A percentile compares a stretch with the other conserved stretches of the same genome.
Evolutionary conservation across 1,139 yeast species (phyloP).

Genomic region (Blastobotrys persicus): DNA sequence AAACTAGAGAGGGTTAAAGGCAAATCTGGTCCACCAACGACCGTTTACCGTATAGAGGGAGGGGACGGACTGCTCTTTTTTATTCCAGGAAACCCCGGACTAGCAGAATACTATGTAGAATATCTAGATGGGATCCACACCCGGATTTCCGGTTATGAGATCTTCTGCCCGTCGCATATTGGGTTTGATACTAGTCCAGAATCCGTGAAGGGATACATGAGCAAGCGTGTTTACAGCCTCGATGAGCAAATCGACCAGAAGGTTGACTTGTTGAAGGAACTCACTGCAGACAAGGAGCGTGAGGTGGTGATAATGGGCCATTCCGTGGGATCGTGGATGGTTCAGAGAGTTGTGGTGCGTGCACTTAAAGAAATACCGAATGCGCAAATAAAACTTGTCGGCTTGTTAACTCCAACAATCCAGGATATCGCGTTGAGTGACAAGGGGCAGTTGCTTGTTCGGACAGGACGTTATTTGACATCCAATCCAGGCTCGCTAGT

Average conservation of each 20-base stretch:
- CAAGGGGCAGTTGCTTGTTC: slow-evolving; percentile 46
- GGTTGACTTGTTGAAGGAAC: slow-evolving; percentile 19
- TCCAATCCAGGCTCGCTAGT: slow-evolving; percentile 16
- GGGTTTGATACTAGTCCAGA: slow-evolving; percentile 41
- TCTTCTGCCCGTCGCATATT: slow-evolving; percentile 55
- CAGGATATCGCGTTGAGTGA: slow-evolving; percentile 52
- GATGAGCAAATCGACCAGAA: slow-evolving; percentile 50
- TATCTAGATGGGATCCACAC: slow-evolving; percentile 48
- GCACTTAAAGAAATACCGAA: slow-evolving; percentile 23
- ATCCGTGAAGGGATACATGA: slow-evolving; percentile 25
- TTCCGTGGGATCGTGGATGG: slow-evolving; percentile 59
- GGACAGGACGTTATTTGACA: slow-evolving; percentile 25
- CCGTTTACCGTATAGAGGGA: not conserved
- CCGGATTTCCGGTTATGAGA: slow-evolving; percentile 46
- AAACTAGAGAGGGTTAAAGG: not conserved
- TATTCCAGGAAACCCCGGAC: slow-evolving; percentile 70
- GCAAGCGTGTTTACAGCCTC: slow-evolving; percentile 37
- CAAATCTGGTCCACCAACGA: not conserved
- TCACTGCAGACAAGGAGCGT: slow-evolving; percentile 25
- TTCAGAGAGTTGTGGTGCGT: slow-evolving; percentile 47
- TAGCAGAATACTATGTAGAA: slow-evolving; percentile 54
- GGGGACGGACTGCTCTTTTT: slow-evolving; percentile 42
- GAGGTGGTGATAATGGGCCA: slow-evolving; percentile 54
- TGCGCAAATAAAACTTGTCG: slow-evolving; percentile 41
- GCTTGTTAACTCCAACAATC: slow-evolving; percentile 64